Conservation (phyloP, 306 rosid species). For the Vicia faba region DNA sequence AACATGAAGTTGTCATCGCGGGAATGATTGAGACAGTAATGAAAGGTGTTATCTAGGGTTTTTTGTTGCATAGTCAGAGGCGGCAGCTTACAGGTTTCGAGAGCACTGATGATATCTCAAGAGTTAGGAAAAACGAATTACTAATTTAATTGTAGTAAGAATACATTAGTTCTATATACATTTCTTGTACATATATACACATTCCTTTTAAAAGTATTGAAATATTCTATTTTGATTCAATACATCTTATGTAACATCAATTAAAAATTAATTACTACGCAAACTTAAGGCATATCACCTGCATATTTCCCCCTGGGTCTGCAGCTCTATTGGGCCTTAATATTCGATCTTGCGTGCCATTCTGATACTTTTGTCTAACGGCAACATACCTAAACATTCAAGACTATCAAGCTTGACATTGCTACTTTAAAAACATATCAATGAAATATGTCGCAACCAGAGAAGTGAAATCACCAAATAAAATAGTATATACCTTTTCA, state of each 20-base stretch:
- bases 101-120: not conserved
- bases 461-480: constrained; percentile 35
- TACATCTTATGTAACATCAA: constrained; percentile 2
- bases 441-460: constrained; percentile 26
- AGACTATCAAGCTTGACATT: constrained; percentile 31
- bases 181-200: not conserved
- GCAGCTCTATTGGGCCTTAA: constrained; percentile 62
- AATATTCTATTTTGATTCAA: not conserved
- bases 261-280: not conserved
- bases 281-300: constrained; percentile 47
- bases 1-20: no score
- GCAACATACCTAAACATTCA: constrained; percentile 54
- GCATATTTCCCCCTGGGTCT: constrained; percentile 51
- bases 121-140: not conserved
- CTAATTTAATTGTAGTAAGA: not conserved
- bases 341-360: constrained; percentile 71
- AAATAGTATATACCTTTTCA: constrained; percentile 62
- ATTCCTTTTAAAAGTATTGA: not conserved
- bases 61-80: not conserved
- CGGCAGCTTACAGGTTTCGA: not conserved
- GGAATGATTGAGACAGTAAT: no score
- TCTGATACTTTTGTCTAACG: constrained; percentile 58
- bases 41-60: no score
- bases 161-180: not conserved
- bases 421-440: constrained; percentile 24